phyloP scores from a whole-genome alignment of 2,329 filamentous ascomycete species.

The Monilinia aucupariae region DNA sequence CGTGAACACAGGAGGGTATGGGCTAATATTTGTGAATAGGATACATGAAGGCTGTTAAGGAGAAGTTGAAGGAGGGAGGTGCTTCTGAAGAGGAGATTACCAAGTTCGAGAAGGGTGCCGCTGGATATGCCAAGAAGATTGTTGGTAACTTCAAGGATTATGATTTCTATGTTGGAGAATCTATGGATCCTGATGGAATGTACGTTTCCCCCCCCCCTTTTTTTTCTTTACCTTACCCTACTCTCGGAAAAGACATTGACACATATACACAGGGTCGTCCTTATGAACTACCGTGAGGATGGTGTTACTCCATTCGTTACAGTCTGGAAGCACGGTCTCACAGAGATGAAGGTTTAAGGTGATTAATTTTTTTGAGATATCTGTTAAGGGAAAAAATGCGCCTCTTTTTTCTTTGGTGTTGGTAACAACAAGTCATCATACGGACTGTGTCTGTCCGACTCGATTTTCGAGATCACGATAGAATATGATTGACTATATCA shows the following conservation, averaged over 20 bases:
- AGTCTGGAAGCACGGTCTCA: slow-evolving; percentile 92
- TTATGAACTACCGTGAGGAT: slow-evolving; percentile 97
- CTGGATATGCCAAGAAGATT: slow-evolving; percentile 71
- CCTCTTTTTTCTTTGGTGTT: slow-evolving; percentile 1
- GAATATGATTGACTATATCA: slow-evolving; percentile 1
- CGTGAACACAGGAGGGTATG: slow-evolving; percentile 2
- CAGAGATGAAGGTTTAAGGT: slow-evolving; percentile 82
- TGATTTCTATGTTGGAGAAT: slow-evolving; percentile 89
- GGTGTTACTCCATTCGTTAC: slow-evolving; percentile 84
- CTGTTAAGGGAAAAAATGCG: slow-evolving; percentile 1
- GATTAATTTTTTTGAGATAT: not conserved
- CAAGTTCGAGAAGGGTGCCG: slow-evolving; percentile 73
- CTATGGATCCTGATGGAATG: slow-evolving; percentile 92
- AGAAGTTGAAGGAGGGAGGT: slow-evolving; percentile 57
- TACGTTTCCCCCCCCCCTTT: slow-evolving; percentile 43
- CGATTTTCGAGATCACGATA: slow-evolving; percentile 1
- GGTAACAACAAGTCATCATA: slow-evolving; percentile 6
- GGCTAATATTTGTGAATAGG: slow-evolving; percentile 41
- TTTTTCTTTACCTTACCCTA: not conserved
- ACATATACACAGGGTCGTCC: slow-evolving; percentile 59
- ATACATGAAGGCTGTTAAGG: slow-evolving; percentile 90
- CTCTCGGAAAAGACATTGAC: slow-evolving; percentile 8
- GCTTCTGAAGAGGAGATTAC: slow-evolving; percentile 62
- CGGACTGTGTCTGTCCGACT: not conserved
- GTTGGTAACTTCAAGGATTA: slow-evolving; percentile 88